These are phyloP conservation scores for Dictyostelium capitatum DNA, from an alignment of 78 protist genomes.

Conservation along the genomic window DNA sequence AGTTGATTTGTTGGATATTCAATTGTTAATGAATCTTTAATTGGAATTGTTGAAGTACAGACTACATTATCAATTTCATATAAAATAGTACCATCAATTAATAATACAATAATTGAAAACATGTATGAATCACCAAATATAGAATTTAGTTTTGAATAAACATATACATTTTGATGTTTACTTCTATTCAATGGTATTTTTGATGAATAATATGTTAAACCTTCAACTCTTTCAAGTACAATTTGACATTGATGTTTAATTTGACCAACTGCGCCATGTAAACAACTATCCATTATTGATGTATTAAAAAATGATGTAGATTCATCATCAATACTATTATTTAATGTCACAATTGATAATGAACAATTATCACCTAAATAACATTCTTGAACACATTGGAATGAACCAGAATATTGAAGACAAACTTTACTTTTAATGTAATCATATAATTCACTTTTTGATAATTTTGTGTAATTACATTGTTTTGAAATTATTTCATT, in stretches of 20 bases:
- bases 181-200: not conserved
- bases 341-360: too few species aligned
- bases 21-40: not conserved
- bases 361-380: not conserved
- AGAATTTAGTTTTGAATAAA: not conserved
- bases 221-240: constrained; percentile 30
- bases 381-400: not conserved
- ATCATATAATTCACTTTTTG: not conserved
- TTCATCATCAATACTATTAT: not conserved
- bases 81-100: constrained; percentile 27
- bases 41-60: not conserved
- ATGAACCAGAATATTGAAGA: not conserved
- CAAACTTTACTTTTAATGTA: too few species aligned
- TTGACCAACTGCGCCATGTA: constrained; percentile 34
- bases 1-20: not conserved
- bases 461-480: not conserved
- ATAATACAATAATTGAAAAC: not conserved
- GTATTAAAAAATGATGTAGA: not conserved
- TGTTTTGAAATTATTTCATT: not conserved
- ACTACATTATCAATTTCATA: not conserved
- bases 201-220: constrained; percentile 13
- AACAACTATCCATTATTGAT: not conserved
- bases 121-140: not conserved
- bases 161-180: not conserved
- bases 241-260: not conserved